Conservation (phyloP, 352 stramenopile species). For the Globisporangium lucens region DNA sequence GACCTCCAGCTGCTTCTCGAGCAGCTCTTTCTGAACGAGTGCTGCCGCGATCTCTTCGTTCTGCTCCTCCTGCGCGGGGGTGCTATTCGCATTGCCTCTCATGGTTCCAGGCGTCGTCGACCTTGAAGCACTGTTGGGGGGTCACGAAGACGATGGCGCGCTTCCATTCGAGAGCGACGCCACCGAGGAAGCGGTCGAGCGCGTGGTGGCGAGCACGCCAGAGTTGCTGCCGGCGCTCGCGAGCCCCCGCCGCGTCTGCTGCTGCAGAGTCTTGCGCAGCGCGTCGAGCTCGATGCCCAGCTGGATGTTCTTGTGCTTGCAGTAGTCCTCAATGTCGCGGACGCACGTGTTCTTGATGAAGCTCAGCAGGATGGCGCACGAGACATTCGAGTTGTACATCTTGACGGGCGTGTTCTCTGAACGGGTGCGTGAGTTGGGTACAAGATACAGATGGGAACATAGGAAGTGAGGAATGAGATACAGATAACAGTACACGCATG, state of each 20-base stretch:
- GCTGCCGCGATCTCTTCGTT: conserved; percentile 25
- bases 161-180: not conserved
- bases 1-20: conserved; percentile 53
- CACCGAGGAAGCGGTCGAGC: conserved; percentile 15
- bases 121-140: conserved; percentile 17
- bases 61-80: conserved; percentile 13
- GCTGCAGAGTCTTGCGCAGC: conserved; percentile 30
- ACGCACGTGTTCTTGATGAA: conserved; percentile 66
- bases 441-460: not conserved
- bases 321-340: conserved; percentile 67
- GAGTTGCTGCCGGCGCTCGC: conserved; percentile 7
- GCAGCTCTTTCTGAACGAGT: conserved; percentile 31
- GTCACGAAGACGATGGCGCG: conserved; percentile 11
- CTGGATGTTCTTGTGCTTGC: conserved; percentile 76
- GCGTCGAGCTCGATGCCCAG: conserved; percentile 71
- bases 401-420: conserved; percentile 50
- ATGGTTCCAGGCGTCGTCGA: conserved; percentile 17
- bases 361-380: conserved; percentile 62
- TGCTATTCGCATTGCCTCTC: not conserved
- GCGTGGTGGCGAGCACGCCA: conserved; percentile 1
- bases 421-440: not conserved
- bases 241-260: conserved; percentile 17
- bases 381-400: conserved; percentile 80
- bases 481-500: not conserved
- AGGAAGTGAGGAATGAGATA: not conserved